Conservation (phyloP, 2,329 filamentous ascomycete genomes). For the Microsporum canis region DNA sequence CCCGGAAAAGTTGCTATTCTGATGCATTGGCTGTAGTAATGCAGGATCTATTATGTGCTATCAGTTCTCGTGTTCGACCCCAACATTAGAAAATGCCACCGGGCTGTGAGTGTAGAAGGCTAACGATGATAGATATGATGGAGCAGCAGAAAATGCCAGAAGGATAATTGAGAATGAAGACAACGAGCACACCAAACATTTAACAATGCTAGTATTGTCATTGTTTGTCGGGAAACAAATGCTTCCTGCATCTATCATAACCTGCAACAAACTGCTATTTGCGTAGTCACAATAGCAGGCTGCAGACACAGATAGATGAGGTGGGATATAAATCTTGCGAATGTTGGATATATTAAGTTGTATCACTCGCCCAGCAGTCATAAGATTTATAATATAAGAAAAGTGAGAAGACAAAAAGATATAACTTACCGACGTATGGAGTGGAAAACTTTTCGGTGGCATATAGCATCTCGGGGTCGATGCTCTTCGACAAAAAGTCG, state of each 20-base stretch:
- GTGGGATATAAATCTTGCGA: not conserved
- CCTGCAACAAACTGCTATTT: not conserved
- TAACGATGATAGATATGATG: not conserved
- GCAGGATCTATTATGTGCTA: conserved; percentile 41
- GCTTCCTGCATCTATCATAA: not conserved
- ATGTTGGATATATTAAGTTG: not conserved
- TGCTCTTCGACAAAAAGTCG: conserved; percentile 36
- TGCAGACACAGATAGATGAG: not conserved
- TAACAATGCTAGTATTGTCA: not conserved
- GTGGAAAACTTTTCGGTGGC: conserved; percentile 35
- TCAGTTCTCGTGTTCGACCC: conserved; percentile 3
- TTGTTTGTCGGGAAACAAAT: not conserved
- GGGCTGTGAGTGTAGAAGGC: not conserved
- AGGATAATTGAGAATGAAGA: not conserved
- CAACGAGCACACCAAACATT: not conserved
- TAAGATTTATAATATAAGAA: not conserved
- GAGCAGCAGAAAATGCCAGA: not conserved
- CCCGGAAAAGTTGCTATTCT: conserved; percentile 21
- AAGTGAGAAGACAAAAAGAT: conserved; percentile 16
- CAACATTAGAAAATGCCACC: not conserved
- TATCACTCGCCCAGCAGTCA: not conserved
- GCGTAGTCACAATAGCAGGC: not conserved
- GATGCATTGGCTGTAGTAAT: conserved; percentile 43
- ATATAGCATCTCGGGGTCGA: conserved; percentile 35
- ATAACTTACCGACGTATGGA: conserved; percentile 38